A percentile compares a stretch with the other conserved stretches of the same genome.
These are phyloP conservation scores for Cryptococcus maquisensis DNA, from an alignment of 1,284 basidiomycete genomes.

Conservation along the genomic window DNA sequence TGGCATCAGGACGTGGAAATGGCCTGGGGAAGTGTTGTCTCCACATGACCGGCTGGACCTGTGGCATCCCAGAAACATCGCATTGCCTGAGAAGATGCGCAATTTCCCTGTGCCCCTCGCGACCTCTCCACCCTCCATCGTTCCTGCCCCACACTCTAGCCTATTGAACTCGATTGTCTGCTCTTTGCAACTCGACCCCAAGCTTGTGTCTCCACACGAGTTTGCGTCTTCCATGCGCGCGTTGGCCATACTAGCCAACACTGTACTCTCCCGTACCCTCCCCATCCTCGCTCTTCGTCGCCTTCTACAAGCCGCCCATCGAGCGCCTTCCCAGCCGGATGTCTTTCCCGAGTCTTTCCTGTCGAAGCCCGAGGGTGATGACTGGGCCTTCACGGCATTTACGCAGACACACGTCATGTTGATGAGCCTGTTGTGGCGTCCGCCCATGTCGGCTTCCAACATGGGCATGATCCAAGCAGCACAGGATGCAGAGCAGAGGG, in stretches of 20 bases:
- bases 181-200: conserved; percentile 27
- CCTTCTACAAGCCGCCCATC: conserved; percentile 33
- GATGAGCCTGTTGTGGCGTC: conserved; percentile 42
- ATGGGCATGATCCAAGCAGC: conserved; percentile 14
- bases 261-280: conserved; percentile 44
- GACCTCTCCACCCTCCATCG: conserved; percentile 42
- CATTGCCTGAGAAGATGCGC: conserved; percentile 37
- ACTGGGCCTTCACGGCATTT: conserved; percentile 44
- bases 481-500: conserved; percentile 2
- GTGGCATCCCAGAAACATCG: conserved; percentile 45
- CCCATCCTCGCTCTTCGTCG: conserved; percentile 36
- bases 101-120: conserved; percentile 44
- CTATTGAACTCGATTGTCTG: conserved; percentile 35
- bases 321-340: conserved; percentile 29
- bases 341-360: conserved; percentile 37
- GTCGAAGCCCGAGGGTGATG: background rate
- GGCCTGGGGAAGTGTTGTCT: conserved; percentile 46
- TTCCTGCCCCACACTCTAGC: conserved; percentile 32
- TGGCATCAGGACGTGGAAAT: conserved; percentile 42
- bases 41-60: conserved; percentile 45
- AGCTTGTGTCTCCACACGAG: conserved; percentile 12
- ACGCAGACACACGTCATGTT: conserved; percentile 47
- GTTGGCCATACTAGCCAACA: conserved; percentile 45
- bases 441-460: conserved; percentile 34
- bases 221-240: conserved; percentile 42